phyloP scores from a whole-genome alignment of 768 basidiomycete species.

The Amanita fuliginea region DNA sequence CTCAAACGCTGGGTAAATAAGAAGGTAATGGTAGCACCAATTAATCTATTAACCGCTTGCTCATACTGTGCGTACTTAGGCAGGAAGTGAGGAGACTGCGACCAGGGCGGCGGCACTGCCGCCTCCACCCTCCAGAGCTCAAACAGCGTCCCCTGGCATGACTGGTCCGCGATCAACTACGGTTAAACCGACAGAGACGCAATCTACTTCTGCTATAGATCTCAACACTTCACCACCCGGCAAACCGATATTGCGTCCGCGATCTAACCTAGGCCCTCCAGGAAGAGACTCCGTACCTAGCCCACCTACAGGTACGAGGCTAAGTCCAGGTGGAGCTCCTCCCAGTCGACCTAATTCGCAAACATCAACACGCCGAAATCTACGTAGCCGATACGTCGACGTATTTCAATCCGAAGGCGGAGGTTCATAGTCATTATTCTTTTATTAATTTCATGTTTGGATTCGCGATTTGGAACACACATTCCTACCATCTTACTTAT shows the following conservation, averaged over 20 bases:
- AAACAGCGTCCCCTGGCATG: slow-evolving; percentile 74
- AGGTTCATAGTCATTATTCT: slow-evolving; percentile 11
- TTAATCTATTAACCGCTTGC: not conserved
- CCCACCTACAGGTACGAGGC: slow-evolving; percentile 33
- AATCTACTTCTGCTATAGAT: slow-evolving; percentile 44
- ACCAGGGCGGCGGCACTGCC: slow-evolving; percentile 43
- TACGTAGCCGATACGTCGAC: slow-evolving; percentile 82
- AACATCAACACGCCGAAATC: slow-evolving; percentile 54
- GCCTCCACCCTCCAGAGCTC: slow-evolving; percentile 76
- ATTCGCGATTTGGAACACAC: slow-evolving; percentile 4
- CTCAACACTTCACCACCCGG: slow-evolving; percentile 39
- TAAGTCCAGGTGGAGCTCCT: slow-evolving; percentile 40
- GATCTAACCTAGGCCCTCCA: slow-evolving; percentile 54
- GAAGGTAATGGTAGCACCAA: slow-evolving; percentile 39
- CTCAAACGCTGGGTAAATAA: slow-evolving; percentile 94
- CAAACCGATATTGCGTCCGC: slow-evolving; percentile 43
- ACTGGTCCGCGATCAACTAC: slow-evolving; percentile 20
- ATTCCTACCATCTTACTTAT: slow-evolving; percentile 4
- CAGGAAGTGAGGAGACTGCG: slow-evolving; percentile 40
- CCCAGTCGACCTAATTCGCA: slow-evolving; percentile 45
- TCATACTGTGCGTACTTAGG: slow-evolving; percentile 25
- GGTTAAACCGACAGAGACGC: slow-evolving; percentile 30
- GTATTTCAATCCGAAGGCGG: slow-evolving; percentile 58
- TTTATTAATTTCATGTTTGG: slow-evolving; percentile 5
- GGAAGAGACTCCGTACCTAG: slow-evolving; percentile 32